phyloP scores from a whole-genome alignment of 1,284 basidiomycete genomes.

The Irpex rosettiformis region DNA sequence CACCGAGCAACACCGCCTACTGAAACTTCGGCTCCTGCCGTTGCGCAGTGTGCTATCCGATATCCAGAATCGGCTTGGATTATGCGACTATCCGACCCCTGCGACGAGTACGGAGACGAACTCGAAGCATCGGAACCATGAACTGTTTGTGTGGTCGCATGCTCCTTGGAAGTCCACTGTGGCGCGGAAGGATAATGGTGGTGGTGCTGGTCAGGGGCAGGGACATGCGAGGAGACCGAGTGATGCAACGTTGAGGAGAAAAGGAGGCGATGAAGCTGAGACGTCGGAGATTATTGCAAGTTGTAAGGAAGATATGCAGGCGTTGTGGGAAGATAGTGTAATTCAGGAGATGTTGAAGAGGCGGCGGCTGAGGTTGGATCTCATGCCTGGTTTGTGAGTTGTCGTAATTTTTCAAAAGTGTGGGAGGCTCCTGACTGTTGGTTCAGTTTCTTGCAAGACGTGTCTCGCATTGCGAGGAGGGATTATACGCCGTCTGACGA shows the following conservation, averaged over 20 bases:
- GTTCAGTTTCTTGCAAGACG: slow-evolving; percentile 56
- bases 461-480: slow-evolving; percentile 48
- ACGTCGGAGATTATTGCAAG: slow-evolving; percentile 52
- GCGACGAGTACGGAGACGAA: slow-evolving; percentile 1
- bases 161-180: slow-evolving; percentile 63
- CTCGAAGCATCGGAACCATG: slow-evolving; percentile 25
- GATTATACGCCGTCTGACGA: slow-evolving; percentile 59
- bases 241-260: background rate
- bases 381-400: slow-evolving; percentile 66
- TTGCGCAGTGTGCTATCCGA: slow-evolving; percentile 55
- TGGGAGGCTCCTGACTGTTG: background rate
- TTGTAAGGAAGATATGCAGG: slow-evolving; percentile 56
- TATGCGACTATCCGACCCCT: slow-evolving; percentile 38
- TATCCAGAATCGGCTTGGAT: slow-evolving; percentile 57
- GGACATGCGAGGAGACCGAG: background rate
- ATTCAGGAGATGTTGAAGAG: slow-evolving; percentile 48
- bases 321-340: slow-evolving; percentile 55
- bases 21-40: slow-evolving; percentile 55
- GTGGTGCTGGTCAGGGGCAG: background rate
- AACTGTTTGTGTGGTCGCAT: slow-evolving; percentile 54
- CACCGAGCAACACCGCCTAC: slow-evolving; percentile 56
- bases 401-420: no score
- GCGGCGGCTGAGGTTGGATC: slow-evolving; percentile 47
- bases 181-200: slow-evolving; percentile 26
- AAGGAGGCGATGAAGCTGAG: slow-evolving; percentile 31